phyloP scores from a whole-genome alignment of 2,329 filamentous ascomycete species.

The Pestalotiopsis sp. region DNA sequence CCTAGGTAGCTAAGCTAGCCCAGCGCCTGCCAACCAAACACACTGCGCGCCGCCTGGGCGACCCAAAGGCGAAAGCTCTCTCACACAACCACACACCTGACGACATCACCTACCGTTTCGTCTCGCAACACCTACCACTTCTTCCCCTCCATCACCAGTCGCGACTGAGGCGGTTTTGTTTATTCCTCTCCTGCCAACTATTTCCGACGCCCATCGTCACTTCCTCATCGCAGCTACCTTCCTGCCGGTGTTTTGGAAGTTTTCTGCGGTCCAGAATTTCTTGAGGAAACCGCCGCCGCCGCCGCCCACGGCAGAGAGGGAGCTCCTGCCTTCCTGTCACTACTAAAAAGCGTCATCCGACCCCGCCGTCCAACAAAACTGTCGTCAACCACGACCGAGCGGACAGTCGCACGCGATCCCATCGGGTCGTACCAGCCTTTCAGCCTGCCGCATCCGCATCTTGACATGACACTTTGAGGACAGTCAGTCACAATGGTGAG shows the following conservation, averaged over 20 bases:
- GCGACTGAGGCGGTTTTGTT: not conserved
- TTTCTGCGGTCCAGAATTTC: not conserved
- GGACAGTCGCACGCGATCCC: not conserved
- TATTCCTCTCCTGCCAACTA: not conserved
- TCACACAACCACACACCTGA: not conserved
- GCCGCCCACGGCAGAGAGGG: not conserved
- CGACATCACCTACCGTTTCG: not conserved
- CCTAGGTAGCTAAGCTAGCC: not conserved
- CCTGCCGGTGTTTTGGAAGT: not conserved
- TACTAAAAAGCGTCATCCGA: conserved; percentile 10
- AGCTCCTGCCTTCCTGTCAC: conserved; percentile 4
- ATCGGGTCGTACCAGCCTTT: not conserved
- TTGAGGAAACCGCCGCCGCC: not conserved
- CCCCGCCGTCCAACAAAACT: conserved; percentile 9
- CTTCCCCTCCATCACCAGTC: not conserved
- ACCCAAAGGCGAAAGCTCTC: not conserved
- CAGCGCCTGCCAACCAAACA: not conserved
- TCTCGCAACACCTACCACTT: not conserved
- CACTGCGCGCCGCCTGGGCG: not conserved
- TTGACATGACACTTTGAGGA: not conserved
- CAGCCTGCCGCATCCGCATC: not conserved
- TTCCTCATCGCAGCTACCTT: not conserved
- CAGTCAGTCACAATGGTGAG: conserved; percentile 1
- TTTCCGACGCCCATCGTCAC: not conserved
- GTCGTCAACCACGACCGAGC: conserved; percentile 5